A percentile compares a stretch with the other conserved stretches of the same genome.
Conservation (phyloP, 2,329 filamentous ascomycete genomes). For the Zymoseptoria ardabiliae region DNA sequence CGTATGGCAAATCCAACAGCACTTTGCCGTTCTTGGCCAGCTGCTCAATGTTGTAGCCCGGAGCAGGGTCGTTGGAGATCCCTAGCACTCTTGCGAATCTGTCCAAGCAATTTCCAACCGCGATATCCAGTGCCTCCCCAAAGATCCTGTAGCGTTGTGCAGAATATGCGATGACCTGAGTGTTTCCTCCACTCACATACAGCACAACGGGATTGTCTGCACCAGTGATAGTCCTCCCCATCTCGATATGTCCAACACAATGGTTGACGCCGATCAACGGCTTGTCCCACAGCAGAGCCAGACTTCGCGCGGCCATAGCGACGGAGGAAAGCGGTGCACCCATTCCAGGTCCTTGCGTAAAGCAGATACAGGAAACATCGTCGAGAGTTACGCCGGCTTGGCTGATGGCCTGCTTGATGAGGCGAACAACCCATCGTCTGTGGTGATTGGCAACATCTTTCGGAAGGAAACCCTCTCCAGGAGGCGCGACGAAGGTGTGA, state of each 20-base stretch:
- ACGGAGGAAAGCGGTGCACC: slow-evolving; percentile 84
- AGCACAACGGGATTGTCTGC: slow-evolving; percentile 87
- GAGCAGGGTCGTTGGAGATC: slow-evolving; percentile 92
- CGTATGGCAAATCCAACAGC: slow-evolving; percentile 83
- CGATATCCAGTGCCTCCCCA: slow-evolving; percentile 93
- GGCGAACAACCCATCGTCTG: slow-evolving; percentile 69
- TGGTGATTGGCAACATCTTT: slow-evolving; percentile 95
- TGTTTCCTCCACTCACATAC: slow-evolving; percentile 94
- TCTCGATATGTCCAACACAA: slow-evolving; percentile 97
- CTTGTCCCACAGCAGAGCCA: slow-evolving; percentile 77
- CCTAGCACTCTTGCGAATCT: slow-evolving; percentile 84
- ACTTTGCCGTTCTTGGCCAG: slow-evolving; percentile 66
- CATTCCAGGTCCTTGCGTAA: slow-evolving; percentile 94
- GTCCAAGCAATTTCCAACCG: slow-evolving; percentile 94
- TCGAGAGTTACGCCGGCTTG: slow-evolving; percentile 55
- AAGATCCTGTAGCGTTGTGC: slow-evolving; percentile 95
- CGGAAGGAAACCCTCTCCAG: slow-evolving; percentile 88
- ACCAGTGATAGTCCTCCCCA: slow-evolving; percentile 89
- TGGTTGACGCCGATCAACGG: slow-evolving; percentile 95
- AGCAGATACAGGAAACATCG: slow-evolving; percentile 88
- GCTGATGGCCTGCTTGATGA: slow-evolving; percentile 72
- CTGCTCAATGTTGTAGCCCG: slow-evolving; percentile 97
- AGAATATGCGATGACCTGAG: slow-evolving; percentile 94
- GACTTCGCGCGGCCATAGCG: slow-evolving; percentile 73
- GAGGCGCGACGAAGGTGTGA: slow-evolving; percentile 86